Evolutionary conservation across 371 early-diverging fungal genomes (phyloP), one percentile per base, ranked within the genome.

Genomic region (Saksenaea vasiformis): DNA sequence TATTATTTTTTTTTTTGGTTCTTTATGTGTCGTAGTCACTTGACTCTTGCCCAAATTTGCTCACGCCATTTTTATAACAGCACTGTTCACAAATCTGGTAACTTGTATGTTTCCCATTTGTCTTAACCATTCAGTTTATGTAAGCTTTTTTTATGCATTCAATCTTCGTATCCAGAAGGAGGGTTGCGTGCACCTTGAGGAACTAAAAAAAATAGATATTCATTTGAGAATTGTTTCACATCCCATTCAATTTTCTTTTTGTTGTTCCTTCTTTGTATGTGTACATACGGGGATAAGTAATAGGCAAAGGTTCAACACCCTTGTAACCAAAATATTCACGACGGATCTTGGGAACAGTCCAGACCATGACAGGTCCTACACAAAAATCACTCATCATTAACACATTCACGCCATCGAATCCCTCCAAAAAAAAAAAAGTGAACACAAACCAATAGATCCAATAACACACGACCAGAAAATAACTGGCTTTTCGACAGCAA

Each of bases 301-400:
- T 38, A 44, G 81, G 81, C 54, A 80, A 72, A 31, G 61, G 61
- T 51, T 68, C 74, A 47, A 74, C 62, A 27, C 78, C 77, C 72
- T 80, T 76, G 74, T 69, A 80, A 14, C 81, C 81, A 64, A 80
- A 76, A 61, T 74, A 80, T 41, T 80, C 71, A 61, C 81, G 81
- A 65, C 81, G 76, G 27, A 78, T 62, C 58, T 65, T 68, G 54
- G 81, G 81, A 17, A 80, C 81, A 54, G 78, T 78, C 68, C 67
- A 74, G 10, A 80, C 81, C 78, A 80, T 74, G 51, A 74, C 67
- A 59, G 81, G 81, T 54, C 81, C 81, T 80, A 63, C 38, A n/a
- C n/a, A n/a, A n/a, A n/a, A n/a, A n/a, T n/a, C n/a, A n/a, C n/a
- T n/a, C 11, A 53, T 9, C 10, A 41, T 38, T 28, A 7, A 11